Evolutionary conservation across 257 asterid genomes (phyloP).

Genomic region (Phtheirospermum japonicum): DNA sequence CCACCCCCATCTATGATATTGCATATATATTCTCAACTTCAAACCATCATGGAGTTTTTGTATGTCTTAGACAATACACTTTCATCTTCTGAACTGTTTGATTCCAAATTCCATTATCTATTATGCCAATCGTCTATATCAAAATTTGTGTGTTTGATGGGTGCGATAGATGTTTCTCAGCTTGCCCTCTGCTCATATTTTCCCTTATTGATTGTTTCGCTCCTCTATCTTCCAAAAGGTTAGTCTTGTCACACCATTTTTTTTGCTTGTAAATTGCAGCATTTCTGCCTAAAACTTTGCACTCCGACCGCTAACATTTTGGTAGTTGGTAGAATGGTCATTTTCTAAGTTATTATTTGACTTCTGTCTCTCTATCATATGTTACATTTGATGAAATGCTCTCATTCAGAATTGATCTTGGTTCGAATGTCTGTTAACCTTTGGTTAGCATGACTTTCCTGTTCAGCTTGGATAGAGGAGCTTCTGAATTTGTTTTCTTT

Average conservation of each 20-base stretch:
- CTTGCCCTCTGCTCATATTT: conserved; percentile 18
- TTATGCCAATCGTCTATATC: conserved; percentile 4
- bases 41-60: background rate
- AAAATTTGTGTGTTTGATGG: conserved; percentile 21
- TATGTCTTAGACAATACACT: too few relatives aligned
- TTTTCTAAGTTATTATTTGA: background rate
- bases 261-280: conserved; percentile 1
- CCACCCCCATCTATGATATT: background rate
- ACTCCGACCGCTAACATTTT: background rate
- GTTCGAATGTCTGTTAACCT: too few relatives aligned
- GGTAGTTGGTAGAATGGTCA: conserved; percentile 4
- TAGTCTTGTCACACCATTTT: conserved; percentile 1
- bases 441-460: too few relatives aligned
- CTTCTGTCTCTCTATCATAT: too few relatives aligned
- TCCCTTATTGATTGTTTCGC: too few relatives aligned
- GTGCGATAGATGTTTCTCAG: background rate
- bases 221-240: too few relatives aligned
- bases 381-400: too few relatives aligned
- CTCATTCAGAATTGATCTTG: too few relatives aligned
- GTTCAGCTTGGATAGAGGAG: too few relatives aligned
- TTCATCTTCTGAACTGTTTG: conserved; percentile 2
- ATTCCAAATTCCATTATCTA: background rate
- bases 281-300: background rate
- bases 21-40: background rate
- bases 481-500: too few relatives aligned